phyloP scores from a whole-genome alignment of 2,329 filamentous ascomycete species.

The Fusarium denticulatum region DNA sequence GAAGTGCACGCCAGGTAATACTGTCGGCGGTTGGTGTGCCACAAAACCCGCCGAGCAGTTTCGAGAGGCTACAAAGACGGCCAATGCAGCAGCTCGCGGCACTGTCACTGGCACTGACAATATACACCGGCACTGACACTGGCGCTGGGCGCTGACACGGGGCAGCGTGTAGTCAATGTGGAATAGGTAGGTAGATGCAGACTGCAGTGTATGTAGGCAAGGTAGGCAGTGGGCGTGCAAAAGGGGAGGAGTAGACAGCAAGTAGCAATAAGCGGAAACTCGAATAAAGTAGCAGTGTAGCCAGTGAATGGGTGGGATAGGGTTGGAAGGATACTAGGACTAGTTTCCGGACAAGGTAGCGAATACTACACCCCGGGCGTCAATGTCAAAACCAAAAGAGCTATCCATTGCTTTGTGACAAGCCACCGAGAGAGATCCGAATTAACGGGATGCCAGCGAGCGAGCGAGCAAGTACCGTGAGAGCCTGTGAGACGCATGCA shows the following conservation, averaged over 20 bases:
- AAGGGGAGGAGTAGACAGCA: constrained; percentile 27
- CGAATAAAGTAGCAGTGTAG: constrained; percentile 24
- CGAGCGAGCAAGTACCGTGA: constrained; percentile 9
- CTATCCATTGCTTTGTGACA: constrained; percentile 40
- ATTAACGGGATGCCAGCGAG: constrained; percentile 25
- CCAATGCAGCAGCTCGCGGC: constrained; percentile 39
- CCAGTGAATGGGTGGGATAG: constrained; percentile 25
- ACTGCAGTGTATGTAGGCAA: constrained; percentile 15
- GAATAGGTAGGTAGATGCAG: constrained; percentile 23
- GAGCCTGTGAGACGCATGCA: constrained; percentile 22
- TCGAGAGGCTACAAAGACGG: constrained; percentile 41
- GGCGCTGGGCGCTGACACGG: constrained; percentile 13
- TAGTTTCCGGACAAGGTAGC: constrained; percentile 26
- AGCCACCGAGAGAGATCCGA: constrained; percentile 37
- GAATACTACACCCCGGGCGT: constrained; percentile 24
- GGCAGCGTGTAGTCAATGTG: constrained; percentile 22
- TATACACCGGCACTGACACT: constrained; percentile 3
- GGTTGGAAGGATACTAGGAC: constrained; percentile 19
- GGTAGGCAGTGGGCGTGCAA: constrained; percentile 21
- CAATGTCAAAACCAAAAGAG: constrained; percentile 27
- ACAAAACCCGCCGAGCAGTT: constrained; percentile 40
- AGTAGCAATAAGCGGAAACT: constrained; percentile 27
- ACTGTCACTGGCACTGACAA: constrained; percentile 22
- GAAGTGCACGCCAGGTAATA: constrained; percentile 40
- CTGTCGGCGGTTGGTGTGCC: constrained; percentile 41